Percentiles rank a stretch among this genome's conserved stretches.
phyloP scores from a whole-genome alignment of 1,284 basidiomycete genomes.

The Papiliotrema laurentii region DNA sequence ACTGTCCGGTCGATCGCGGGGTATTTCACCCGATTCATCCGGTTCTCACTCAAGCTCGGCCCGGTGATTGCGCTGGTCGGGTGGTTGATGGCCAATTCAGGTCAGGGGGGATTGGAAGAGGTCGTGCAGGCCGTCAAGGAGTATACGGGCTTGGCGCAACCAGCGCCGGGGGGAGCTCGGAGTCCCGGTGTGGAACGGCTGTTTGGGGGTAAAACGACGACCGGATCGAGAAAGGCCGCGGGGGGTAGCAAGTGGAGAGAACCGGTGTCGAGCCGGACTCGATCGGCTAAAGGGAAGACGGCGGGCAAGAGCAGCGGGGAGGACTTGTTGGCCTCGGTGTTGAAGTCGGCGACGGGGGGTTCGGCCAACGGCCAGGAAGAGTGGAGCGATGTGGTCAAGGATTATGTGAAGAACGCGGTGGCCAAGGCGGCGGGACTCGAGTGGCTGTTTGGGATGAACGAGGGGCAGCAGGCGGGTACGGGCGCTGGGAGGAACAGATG shows the following conservation, averaged over 20 bases:
- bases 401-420: constrained; percentile 34
- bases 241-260: neutral
- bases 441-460: constrained; percentile 27
- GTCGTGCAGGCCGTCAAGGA: constrained; percentile 34
- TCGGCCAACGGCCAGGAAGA: constrained; percentile 6
- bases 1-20: constrained; percentile 29
- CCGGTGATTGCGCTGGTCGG: constrained; percentile 37
- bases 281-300: neutral
- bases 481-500: constrained; percentile 2
- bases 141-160: constrained; percentile 23
- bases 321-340: neutral
- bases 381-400: constrained; percentile 29
- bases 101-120: constrained; percentile 39
- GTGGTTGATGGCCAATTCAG: constrained; percentile 40
- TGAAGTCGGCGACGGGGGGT: constrained; percentile 1
- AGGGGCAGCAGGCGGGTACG: constrained; percentile 9
- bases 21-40: constrained; percentile 34
- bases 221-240: constrained; percentile 1
- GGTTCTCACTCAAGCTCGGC: constrained; percentile 37
- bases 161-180: neutral
- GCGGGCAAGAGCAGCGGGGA: neutral
- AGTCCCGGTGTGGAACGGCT: constrained; percentile 1
- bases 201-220: neutral
- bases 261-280: no score
- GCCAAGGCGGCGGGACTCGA: constrained; percentile 33